These are phyloP conservation scores for Tetrahymena borealis DNA, from an alignment of 73 alveolate species.

Conservation along the genomic window DNA sequence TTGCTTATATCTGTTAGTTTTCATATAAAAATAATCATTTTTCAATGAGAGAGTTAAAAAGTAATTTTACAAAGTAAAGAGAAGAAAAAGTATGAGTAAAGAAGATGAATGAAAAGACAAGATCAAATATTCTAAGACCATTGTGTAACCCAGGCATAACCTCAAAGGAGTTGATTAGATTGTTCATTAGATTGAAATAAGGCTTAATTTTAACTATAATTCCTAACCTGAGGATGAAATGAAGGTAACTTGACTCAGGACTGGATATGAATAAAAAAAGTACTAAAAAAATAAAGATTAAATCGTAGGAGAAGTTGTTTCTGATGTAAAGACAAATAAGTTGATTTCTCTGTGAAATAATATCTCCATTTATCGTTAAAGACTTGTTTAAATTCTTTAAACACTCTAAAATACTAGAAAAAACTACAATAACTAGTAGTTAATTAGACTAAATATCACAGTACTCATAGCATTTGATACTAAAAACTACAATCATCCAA, in stretches of 20 bases:
- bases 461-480: neutral
- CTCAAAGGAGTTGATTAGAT: neutral
- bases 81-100: neutral
- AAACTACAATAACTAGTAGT: neutral
- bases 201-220: neutral
- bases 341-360: neutral
- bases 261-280: neutral
- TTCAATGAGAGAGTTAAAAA: too few species aligned
- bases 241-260: neutral
- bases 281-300: neutral
- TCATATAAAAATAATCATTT: too few species aligned
- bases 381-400: neutral
- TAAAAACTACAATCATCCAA: neutral
- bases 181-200: neutral
- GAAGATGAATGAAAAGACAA: neutral
- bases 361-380: neutral
- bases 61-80: neutral
- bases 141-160: neutral
- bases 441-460: neutral
- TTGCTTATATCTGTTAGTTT: neutral
- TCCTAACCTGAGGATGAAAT: neutral
- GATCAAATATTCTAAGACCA: neutral
- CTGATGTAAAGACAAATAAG: neutral
- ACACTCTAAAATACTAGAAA: neutral
- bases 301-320: neutral